Base-by-base conservation (phyloP, 2,329 filamentous ascomycete genomes). In the Amphichorda felina region DNA sequence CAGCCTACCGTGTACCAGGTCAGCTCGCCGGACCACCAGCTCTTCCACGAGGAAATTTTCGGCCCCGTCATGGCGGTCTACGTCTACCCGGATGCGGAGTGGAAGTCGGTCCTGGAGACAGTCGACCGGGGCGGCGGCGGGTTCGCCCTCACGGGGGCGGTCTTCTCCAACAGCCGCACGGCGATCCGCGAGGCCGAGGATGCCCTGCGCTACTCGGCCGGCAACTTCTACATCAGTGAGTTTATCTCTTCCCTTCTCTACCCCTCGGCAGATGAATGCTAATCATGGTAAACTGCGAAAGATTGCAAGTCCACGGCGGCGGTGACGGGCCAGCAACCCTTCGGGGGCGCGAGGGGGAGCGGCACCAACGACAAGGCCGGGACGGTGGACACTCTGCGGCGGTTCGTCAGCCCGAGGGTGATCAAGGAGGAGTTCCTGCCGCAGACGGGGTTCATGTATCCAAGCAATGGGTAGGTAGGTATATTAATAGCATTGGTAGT, bases 181-280 rank as follows among this genome's bases (percentile, higher is more conserved):
- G 78, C 70, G 11, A 61, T 87, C 40, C 70, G 77, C 17, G 66
- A 68, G 37, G 83, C 82, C 0, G 82, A 87, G 56, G 73, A 86
- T 45, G 70, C 67, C 41, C 66, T 89, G 36, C 68, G 81, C 43
- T 76, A 87, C 52, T 64, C 79, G 0, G 82, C 83, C 1, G 83
- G 83, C 29, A 89, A 89, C 64, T 88, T 88, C 55, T 89, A 89
- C 62, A 69, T 89, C 60, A 89, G n/a, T n/a, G n/a, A n/a, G n/a
- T n/a, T n/a, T n/a, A n/a, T n/a, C n/a, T n/a, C n/a, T n/a, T n/a
- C n/a, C n/a, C n/a, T n/a, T n/a, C n/a, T n/a, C n/a, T n/a, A n/a
- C n/a, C n/a, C n/a, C n/a, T n/a, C n/a, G n/a, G n/a, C n/a, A n/a
- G n/a, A n/a, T n/a, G n/a, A n/a, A n/a, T n/a, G n/a, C n/a, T n/a